These are phyloP conservation scores for Cytauxzoon felis DNA, from an alignment of 169 alveolate genomes.

Conservation along the genomic window DNA sequence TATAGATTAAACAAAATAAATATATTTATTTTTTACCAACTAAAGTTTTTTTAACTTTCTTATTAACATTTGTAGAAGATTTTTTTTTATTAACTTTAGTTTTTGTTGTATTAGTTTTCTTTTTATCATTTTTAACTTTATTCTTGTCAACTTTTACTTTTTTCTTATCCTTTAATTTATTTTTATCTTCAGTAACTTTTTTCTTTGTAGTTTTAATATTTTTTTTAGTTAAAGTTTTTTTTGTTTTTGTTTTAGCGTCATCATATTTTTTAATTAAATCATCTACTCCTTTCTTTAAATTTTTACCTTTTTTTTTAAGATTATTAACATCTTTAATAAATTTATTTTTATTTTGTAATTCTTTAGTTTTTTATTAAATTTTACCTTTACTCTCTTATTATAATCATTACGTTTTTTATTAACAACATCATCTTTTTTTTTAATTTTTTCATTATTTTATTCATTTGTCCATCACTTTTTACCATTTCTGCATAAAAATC, in stretches of 20 bases:
- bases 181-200: background rate
- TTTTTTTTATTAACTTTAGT: too few relatives aligned
- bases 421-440: conserved; percentile 6
- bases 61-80: too few relatives aligned
- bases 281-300: conserved; percentile 18
- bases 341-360: conserved; percentile 44
- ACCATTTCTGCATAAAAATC: conserved; percentile 62
- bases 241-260: background rate
- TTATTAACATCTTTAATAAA: conserved; percentile 38
- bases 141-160: background rate
- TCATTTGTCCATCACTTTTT: conserved; percentile 50
- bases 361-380: conserved; percentile 30
- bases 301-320: background rate
- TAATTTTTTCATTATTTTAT: conserved; percentile 14
- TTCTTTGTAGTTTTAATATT: background rate
- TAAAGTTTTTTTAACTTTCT: too few relatives aligned
- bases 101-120: too few relatives aligned
- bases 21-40: too few relatives aligned
- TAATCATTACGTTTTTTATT: background rate
- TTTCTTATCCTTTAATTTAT: conserved; percentile 1
- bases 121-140: background rate
- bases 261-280: conserved; percentile 7
- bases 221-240: background rate
- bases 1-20: too few relatives aligned
- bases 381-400: conserved; percentile 16